These are phyloP conservation scores for Fusarium aywerte DNA, from an alignment of 2,329 filamentous ascomycete species.

Conservation along the genomic window DNA sequence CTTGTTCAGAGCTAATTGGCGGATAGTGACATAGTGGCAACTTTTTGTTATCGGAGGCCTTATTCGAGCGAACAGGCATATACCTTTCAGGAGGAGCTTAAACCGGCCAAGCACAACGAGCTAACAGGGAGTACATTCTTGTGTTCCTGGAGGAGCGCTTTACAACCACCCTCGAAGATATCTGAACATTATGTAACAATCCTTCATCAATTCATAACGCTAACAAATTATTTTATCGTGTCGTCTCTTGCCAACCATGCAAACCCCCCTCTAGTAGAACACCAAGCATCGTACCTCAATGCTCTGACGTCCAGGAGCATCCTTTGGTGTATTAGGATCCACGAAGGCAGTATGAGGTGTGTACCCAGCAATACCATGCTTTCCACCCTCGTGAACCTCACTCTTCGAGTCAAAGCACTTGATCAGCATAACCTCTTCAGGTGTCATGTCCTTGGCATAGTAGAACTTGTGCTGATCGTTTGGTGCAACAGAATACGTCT, in stretches of 20 bases:
- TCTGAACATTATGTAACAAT: too few relatives aligned
- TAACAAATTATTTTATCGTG: background rate
- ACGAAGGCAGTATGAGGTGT: slow-evolving; percentile 45
- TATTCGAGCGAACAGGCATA: too few relatives aligned
- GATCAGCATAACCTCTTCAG: slow-evolving; percentile 45
- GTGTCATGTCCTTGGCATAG: slow-evolving; percentile 45
- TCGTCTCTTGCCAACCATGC: too few relatives aligned
- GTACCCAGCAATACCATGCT: slow-evolving; percentile 34
- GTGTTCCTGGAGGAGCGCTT: too few relatives aligned
- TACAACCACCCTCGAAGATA: background rate
- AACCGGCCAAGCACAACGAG: too few relatives aligned
- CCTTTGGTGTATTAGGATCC: slow-evolving; percentile 37
- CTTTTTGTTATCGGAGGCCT: too few relatives aligned
- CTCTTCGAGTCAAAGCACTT: slow-evolving; percentile 46
- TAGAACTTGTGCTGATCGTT: slow-evolving; percentile 42
- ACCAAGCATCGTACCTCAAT: slow-evolving; percentile 45
- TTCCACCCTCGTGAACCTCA: slow-evolving; percentile 36
- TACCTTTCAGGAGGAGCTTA: too few relatives aligned
- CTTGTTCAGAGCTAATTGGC: background rate
- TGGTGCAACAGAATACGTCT: slow-evolving; percentile 37
- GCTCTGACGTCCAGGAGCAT: slow-evolving; percentile 40
- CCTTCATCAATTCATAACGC: slow-evolving; percentile 6
- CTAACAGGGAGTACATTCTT: too few relatives aligned
- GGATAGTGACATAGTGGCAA: too few relatives aligned
- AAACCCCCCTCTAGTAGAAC: slow-evolving; percentile 37